A percentile compares a stretch with the other conserved stretches of the same genome.
phyloP scores from a whole-genome alignment of 2,329 filamentous ascomycete genomes.

The Penicillium olsonii region DNA sequence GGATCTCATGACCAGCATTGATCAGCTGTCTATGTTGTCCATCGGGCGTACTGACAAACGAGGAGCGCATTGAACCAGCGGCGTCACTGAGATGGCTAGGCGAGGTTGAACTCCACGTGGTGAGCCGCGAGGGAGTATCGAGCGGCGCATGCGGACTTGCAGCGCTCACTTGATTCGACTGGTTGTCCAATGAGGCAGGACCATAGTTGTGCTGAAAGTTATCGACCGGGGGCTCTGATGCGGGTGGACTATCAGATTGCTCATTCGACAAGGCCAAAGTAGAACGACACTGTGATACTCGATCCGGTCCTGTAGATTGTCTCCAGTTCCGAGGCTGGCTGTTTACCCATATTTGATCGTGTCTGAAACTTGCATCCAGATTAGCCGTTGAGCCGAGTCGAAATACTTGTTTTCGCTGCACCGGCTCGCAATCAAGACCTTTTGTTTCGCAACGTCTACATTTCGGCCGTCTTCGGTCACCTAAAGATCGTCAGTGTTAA shows the following conservation, averaged over 20 bases:
- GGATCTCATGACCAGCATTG: background rate
- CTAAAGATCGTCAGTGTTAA: background rate
- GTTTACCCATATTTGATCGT: constrained; percentile 25
- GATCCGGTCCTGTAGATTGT: background rate
- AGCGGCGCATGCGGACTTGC: background rate
- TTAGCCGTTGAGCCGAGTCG: constrained; percentile 20
- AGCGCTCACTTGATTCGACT: background rate
- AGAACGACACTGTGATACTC: background rate
- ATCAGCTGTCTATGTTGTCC: background rate
- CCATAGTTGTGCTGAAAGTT: background rate
- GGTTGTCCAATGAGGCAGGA: background rate
- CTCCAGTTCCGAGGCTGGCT: constrained; percentile 22
- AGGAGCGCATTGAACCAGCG: background rate
- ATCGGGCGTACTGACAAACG: background rate
- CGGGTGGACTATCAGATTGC: background rate
- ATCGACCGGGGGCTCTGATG: background rate
- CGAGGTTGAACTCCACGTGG: background rate
- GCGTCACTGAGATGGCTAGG: background rate
- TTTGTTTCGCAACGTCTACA: constrained; percentile 19
- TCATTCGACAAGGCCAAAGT: background rate
- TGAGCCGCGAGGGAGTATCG: background rate
- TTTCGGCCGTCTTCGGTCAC: constrained; percentile 17
- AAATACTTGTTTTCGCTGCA: constrained; percentile 14
- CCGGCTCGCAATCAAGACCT: constrained; percentile 13
- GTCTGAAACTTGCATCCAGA: constrained; percentile 11